phyloP scores from a whole-genome alignment of 768 basidiomycete genomes.

The Macrocybe gigantea region DNA sequence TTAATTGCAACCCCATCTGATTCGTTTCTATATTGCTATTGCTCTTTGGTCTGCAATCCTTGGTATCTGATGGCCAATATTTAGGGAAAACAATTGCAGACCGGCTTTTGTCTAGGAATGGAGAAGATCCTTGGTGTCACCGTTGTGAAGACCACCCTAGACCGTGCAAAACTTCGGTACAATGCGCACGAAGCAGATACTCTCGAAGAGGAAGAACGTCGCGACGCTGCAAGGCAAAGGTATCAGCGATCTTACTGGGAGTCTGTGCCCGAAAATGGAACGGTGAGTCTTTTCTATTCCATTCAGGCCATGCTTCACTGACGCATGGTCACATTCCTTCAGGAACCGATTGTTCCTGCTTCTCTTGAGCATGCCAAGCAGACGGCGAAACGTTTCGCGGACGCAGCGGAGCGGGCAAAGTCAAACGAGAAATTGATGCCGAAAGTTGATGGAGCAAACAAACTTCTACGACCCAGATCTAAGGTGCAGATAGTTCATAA shows the following conservation, averaged over 20 bases:
- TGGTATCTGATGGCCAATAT: conserved; percentile 3
- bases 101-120: conserved; percentile 78
- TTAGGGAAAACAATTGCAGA: conserved; percentile 66
- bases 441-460: conserved; percentile 27
- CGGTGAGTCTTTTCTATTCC: conserved; percentile 33
- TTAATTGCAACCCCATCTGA: conserved; percentile 73
- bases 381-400: conserved; percentile 28
- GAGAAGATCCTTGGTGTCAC: conserved; percentile 67
- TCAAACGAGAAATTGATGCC: conserved; percentile 33
- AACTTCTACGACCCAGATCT: conserved; percentile 28
- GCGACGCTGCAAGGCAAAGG: conserved; percentile 51
- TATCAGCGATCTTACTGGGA: conserved; percentile 80
- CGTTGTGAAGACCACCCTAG: conserved; percentile 1
- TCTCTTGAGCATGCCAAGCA: conserved; percentile 44
- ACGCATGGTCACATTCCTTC: conserved; percentile 1
- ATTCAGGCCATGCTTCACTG: neutral
- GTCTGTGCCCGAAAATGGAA: conserved; percentile 59
- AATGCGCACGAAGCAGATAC: conserved; percentile 59
- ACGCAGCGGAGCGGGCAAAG: conserved; percentile 28
- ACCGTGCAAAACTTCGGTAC: conserved; percentile 21
- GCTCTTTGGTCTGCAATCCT: neutral
- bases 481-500: conserved; percentile 32
- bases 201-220: conserved; percentile 50
- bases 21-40: conserved; percentile 7
- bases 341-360: conserved; percentile 64